Evolutionary conservation across 2,329 filamentous ascomycete species (phyloP), one percentile per base, ranked within the genome.

Genomic region (Myotisia sp.): DNA sequence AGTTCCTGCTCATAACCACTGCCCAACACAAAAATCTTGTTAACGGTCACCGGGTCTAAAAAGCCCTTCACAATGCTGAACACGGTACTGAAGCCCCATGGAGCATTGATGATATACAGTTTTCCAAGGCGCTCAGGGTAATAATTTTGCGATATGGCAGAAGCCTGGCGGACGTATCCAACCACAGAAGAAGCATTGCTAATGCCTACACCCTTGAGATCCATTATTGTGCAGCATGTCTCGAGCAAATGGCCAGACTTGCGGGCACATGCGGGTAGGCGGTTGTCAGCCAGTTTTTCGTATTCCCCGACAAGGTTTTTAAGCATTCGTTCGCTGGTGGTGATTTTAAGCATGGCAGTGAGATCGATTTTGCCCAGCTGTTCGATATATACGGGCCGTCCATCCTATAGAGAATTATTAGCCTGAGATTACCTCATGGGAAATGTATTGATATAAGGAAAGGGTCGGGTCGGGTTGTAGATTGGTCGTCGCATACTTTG

Each of bases 161-260:
- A 90, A 29, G 84, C 85, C 55, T 79, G 73, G 51, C 74, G 74
- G 47, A 98, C 73, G 65, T 94, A 95, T 36, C 74, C 71, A 67
- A 92, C 93, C 38, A 94, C 87, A 41, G 79, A 79, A 42, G 75
- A 71, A 27, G 83, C 76, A 62, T 80, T 90, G 55, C 68, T 70
- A 48, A 95, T 64, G 39, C 83, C 83, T 16, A 98, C 86, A 42
- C 86, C 86, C 68, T 93, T 93, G 58, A 94, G 71, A 62, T 98
- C 90, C 79, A 95, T 90, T 63, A 98, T 85, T 44, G 82, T 87
- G 76, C 90, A 95, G 68, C 84, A 94, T 16, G 90, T 98, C 68
- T 98, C 90, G 51, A 94, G 78, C 38, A 98, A 76, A 52, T 79
- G 74, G 50, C 82, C 84, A 16, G 78, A 68, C 64, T 93, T 92